Evolutionary conservation across 208 protist genomes (phyloP).

Genomic region (Jaenimonas drosophilae): DNA sequence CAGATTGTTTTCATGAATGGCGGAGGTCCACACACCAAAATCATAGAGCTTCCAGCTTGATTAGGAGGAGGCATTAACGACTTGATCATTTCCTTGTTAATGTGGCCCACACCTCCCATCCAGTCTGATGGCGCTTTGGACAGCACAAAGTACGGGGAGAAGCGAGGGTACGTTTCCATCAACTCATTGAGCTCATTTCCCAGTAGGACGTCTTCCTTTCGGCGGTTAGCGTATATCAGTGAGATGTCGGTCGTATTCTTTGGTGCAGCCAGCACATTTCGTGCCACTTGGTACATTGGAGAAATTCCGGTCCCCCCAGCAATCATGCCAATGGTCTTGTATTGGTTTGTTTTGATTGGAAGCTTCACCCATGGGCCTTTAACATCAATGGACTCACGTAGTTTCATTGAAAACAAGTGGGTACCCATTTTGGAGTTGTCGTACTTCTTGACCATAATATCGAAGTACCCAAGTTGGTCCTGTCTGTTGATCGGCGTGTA

Average conservation of each 20-base stretch:
- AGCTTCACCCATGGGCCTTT: slow-evolving; percentile 88
- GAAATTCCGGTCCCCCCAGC: slow-evolving; percentile 91
- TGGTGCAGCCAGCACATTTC: slow-evolving; percentile 54
- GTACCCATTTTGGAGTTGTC: slow-evolving; percentile 80
- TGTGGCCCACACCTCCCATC: slow-evolving; percentile 84
- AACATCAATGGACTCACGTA: slow-evolving; percentile 86
- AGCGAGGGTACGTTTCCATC: slow-evolving; percentile 79
- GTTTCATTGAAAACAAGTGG: slow-evolving; percentile 87
- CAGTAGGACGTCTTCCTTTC: slow-evolving; percentile 91
- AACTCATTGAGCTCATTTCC: slow-evolving; percentile 88
- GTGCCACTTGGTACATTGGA: slow-evolving; percentile 90
- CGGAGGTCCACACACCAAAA: slow-evolving; percentile 82
- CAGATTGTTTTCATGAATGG: slow-evolving; percentile 83
- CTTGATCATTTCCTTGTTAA: slow-evolving; percentile 88
- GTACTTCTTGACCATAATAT: slow-evolving; percentile 89
- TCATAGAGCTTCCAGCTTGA: slow-evolving; percentile 64
- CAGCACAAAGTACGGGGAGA: slow-evolving; percentile 90
- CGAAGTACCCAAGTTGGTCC: slow-evolving; percentile 84
- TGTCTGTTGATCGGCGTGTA: slow-evolving; percentile 79
- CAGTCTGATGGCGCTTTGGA: slow-evolving; percentile 79
- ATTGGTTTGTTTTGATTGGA: slow-evolving; percentile 81
- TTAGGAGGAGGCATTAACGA: slow-evolving; percentile 79
- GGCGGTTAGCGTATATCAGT: slow-evolving; percentile 86
- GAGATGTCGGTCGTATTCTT: slow-evolving; percentile 84
- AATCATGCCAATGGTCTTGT: slow-evolving; percentile 90